A percentile compares a stretch with the other conserved stretches of the same genome.
phyloP scores from a whole-genome alignment of 768 basidiomycete genomes.

The Boletus fagicola region DNA sequence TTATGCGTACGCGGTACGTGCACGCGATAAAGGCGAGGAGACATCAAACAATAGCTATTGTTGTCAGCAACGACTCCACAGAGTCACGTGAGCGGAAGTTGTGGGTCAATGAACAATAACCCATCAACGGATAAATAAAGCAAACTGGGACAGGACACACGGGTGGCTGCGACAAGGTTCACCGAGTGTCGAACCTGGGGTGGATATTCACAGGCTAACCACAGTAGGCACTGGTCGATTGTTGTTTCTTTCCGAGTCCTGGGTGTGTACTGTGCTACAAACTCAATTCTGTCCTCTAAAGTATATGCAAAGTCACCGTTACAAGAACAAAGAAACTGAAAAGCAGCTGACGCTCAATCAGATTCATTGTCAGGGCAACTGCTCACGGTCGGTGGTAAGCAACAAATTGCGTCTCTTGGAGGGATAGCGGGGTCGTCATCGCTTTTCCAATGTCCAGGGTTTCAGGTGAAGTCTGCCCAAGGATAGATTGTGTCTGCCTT shows the following conservation, averaged over 20 bases:
- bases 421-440: not conserved
- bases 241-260: constrained; percentile 13
- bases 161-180: constrained; percentile 18
- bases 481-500: constrained; percentile 48
- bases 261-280: not conserved
- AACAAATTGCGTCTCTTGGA: not conserved
- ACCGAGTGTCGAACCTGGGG: not conserved
- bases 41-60: constrained; percentile 31
- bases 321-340: constrained; percentile 2
- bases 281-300: not conserved
- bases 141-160: not conserved
- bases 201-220: constrained; percentile 10
- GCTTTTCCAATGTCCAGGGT: constrained; percentile 24
- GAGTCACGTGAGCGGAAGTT: constrained; percentile 22
- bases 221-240: not conserved
- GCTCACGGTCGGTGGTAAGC: constrained; percentile 6
- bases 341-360: not conserved
- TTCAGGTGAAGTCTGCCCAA: constrained; percentile 46
- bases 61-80: constrained; percentile 6
- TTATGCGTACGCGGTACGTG: constrained; percentile 16
- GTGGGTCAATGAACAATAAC: constrained; percentile 26
- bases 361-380: not conserved
- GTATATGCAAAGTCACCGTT: not conserved
- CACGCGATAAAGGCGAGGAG: constrained; percentile 9
- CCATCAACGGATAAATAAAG: constrained; percentile 4